phyloP scores from a whole-genome alignment of 2,329 filamentous ascomycete genomes.

The Fonsecaea monophora region DNA sequence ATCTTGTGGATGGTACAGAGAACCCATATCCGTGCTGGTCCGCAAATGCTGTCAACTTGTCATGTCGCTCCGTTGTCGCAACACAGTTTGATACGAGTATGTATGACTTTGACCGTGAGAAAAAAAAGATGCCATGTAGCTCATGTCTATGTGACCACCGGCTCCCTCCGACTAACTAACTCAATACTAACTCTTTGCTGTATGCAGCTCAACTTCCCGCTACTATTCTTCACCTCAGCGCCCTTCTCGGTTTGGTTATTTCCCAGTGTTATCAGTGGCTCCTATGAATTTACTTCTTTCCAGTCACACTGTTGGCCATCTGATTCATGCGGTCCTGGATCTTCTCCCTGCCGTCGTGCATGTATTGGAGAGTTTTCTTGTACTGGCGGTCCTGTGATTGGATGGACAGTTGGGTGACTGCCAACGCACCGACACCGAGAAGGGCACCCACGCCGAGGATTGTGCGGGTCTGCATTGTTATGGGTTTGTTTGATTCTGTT shows the following conservation, averaged over 20 bases:
- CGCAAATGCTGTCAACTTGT: not conserved
- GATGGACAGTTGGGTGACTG: conserved; percentile 38
- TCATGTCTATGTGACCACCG: not conserved
- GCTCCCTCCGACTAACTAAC: not conserved
- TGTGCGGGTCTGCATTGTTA: conserved; percentile 35
- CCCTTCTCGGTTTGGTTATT: not conserved
- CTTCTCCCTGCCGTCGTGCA: conserved; percentile 40
- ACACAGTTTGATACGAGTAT: not conserved
- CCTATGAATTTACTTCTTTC: conserved; percentile 27
- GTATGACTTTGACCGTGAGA: not conserved
- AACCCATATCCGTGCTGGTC: not conserved
- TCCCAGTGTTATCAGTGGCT: not conserved
- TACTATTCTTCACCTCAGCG: not conserved
- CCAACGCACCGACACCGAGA: conserved; percentile 35
- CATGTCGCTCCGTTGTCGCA: not conserved
- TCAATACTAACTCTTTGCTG: not conserved
- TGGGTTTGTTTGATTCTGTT: not conserved
- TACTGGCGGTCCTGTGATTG: conserved; percentile 40
- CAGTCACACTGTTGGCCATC: conserved; percentile 16
- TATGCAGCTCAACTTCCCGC: not conserved
- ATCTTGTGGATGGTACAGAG: not conserved
- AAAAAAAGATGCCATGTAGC: not conserved
- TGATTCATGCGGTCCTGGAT: conserved; percentile 35
- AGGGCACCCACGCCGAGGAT: conserved; percentile 34
- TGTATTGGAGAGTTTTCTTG: conserved; percentile 41